A percentile compares a stretch with the other conserved stretches of the same genome.
phyloP scores from a whole-genome alignment of 1,139 yeast genomes.

The Debaryomyces singareniensis region DNA sequence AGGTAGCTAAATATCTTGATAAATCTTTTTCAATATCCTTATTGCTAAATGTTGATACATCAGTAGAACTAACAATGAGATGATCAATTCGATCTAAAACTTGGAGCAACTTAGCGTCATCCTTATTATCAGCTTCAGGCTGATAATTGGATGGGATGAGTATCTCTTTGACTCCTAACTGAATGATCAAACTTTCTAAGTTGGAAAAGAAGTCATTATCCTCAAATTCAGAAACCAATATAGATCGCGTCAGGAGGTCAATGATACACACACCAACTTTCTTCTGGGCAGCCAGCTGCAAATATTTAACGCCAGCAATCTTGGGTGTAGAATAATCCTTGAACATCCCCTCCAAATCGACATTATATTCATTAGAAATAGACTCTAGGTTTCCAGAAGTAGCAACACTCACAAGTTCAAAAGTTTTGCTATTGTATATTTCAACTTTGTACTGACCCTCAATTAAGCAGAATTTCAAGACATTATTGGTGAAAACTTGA shows the following conservation, averaged over 20 bases:
- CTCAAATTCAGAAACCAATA: slow-evolving; percentile 73
- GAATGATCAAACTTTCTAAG: slow-evolving; percentile 78
- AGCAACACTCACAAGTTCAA: slow-evolving; percentile 59
- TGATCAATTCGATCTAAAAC: slow-evolving; percentile 68
- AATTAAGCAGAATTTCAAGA: slow-evolving; percentile 61
- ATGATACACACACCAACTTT: slow-evolving; percentile 73
- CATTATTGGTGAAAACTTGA: slow-evolving; percentile 58
- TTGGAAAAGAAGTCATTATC: slow-evolving; percentile 87
- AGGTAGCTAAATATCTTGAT: slow-evolving; percentile 48
- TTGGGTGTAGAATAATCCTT: slow-evolving; percentile 58
- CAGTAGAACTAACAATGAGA: slow-evolving; percentile 58
- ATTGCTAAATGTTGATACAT: slow-evolving; percentile 48
- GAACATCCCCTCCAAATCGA: slow-evolving; percentile 68
- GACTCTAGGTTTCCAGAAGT: slow-evolving; percentile 84
- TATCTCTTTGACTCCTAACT: slow-evolving; percentile 83
- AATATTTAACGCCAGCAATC: slow-evolving; percentile 65
- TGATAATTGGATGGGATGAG: slow-evolving; percentile 47
- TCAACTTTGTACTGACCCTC: slow-evolving; percentile 73
- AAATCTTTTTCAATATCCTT: slow-evolving; percentile 73
- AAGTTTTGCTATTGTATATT: slow-evolving; percentile 53
- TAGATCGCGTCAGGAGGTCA: slow-evolving; percentile 60
- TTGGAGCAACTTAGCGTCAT: slow-evolving; percentile 47
- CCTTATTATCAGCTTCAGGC: slow-evolving; percentile 27
- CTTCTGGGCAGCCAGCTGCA: slow-evolving; percentile 35
- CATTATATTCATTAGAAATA: slow-evolving; percentile 30